Percentiles rank a stretch among this genome's conserved stretches.
Evolutionary conservation across 305 asterid species (phyloP).

Genomic region (Fraxinus ornus): DNA sequence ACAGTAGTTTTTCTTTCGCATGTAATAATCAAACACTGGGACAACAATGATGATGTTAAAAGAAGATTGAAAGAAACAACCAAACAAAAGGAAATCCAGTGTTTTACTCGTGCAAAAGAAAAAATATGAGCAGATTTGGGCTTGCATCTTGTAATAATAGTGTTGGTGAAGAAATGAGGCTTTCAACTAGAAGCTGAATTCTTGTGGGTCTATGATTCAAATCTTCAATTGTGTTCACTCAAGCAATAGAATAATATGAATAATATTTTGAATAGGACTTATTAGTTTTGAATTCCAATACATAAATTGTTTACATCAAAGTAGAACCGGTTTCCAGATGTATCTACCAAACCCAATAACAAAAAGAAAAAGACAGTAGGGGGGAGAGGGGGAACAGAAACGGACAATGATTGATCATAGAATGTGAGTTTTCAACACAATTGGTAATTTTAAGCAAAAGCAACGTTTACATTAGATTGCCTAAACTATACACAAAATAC

Average conservation of each 20-base stretch:
- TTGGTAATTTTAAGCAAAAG: background rate
- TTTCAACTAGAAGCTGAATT: background rate
- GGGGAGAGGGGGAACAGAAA: background rate
- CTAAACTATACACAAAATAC: background rate
- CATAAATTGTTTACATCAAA: background rate
- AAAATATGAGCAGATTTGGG: background rate
- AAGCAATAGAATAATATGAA: background rate
- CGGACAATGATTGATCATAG: background rate
- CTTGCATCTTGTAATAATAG: background rate
- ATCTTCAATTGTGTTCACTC: background rate
- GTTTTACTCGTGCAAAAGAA: background rate
- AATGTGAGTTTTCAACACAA: background rate
- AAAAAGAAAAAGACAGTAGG: background rate
- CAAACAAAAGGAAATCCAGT: background rate
- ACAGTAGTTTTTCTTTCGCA: background rate
- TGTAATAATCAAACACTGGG: constrained; percentile 11
- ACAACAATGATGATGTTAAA: background rate
- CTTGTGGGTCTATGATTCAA: background rate
- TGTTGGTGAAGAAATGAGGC: background rate
- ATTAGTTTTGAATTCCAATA: background rate
- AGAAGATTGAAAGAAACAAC: background rate
- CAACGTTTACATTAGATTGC: background rate
- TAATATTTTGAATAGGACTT: background rate
- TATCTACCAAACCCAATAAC: background rate
- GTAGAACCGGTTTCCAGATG: background rate